Percentiles rank a stretch among this genome's conserved stretches.
These are phyloP conservation scores for Lippia alba DNA, from an alignment of 305 asterid genomes.

Conservation along the genomic window DNA sequence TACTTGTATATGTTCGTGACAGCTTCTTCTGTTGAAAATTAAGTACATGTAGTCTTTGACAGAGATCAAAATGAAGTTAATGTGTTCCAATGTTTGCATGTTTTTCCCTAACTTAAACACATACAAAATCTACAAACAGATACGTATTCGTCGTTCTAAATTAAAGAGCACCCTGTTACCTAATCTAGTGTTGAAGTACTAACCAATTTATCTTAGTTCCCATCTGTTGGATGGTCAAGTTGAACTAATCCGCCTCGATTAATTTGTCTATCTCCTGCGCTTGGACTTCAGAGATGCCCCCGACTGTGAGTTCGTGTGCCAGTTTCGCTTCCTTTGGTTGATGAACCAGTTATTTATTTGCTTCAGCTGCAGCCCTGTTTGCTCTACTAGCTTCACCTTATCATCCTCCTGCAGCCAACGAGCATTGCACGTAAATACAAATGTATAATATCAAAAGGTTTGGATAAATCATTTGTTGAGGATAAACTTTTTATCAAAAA, in stretches of 20 bases:
- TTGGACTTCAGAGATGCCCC: slow-evolving; percentile 74
- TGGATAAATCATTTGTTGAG: too few relatives aligned
- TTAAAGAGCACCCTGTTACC: neutral
- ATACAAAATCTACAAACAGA: neutral
- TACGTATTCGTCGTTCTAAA: neutral
- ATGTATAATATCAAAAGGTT: too few relatives aligned
- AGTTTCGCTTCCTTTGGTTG: slow-evolving; percentile 81
- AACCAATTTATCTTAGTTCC: neutral
- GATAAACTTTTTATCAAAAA: too few relatives aligned
- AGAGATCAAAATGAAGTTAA: neutral
- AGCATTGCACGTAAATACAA: too few relatives aligned
- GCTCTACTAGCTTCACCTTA: slow-evolving; percentile 81
- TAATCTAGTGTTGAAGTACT: neutral
- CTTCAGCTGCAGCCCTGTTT: slow-evolving; percentile 78
- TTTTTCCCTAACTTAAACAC: neutral
- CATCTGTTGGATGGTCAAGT: neutral
- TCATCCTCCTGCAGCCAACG: slow-evolving; percentile 67
- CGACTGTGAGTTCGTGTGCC: slow-evolving; percentile 77
- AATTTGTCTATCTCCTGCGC: slow-evolving; percentile 57
- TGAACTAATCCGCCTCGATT: neutral
- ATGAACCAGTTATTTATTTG: slow-evolving; percentile 85
- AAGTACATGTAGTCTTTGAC: too few relatives aligned
- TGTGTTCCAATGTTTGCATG: neutral
- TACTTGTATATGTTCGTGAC: neutral
- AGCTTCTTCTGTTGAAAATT: too few relatives aligned